A percentile compares a stretch with the other conserved stretches of the same genome.
Conservation (phyloP, 768 basidiomycete genomes). For the Mycena galericulata region DNA sequence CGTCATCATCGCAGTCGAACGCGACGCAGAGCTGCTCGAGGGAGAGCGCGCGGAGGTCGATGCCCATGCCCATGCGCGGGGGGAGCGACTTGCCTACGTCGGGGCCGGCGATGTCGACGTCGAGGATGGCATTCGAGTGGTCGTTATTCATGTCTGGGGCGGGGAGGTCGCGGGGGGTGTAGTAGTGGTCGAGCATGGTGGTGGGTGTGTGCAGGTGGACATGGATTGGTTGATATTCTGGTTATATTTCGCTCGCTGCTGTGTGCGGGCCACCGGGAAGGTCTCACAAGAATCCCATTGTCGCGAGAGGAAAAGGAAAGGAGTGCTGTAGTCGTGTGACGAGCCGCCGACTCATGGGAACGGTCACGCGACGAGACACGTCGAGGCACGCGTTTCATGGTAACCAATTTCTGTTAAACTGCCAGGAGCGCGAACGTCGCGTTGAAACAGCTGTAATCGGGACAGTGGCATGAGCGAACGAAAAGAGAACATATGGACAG, state of each 20-base stretch:
- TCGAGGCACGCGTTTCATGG: background rate
- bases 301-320: background rate
- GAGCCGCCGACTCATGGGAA: too few relatives aligned
- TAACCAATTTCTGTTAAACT: too few relatives aligned
- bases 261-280: too few relatives aligned
- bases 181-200: conserved; percentile 31
- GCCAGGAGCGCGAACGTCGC: too few relatives aligned
- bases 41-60: conserved; percentile 27
- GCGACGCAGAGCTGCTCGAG: too few relatives aligned
- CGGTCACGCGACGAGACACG: too few relatives aligned
- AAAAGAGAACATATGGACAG: background rate
- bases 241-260: too few relatives aligned
- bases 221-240: too few relatives aligned
- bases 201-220: background rate
- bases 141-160: background rate
- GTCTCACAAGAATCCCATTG: background rate
- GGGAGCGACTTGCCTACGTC: background rate
- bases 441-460: too few relatives aligned
- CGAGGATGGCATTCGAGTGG: too few relatives aligned
- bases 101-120: background rate
- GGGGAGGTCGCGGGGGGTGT: conserved; percentile 20
- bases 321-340: background rate
- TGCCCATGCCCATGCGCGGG: conserved; percentile 24
- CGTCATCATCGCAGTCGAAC: conserved; percentile 34
- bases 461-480: background rate